phyloP scores from a whole-genome alignment of 805 yeast species.

The Metschnikowia gelsemii region DNA sequence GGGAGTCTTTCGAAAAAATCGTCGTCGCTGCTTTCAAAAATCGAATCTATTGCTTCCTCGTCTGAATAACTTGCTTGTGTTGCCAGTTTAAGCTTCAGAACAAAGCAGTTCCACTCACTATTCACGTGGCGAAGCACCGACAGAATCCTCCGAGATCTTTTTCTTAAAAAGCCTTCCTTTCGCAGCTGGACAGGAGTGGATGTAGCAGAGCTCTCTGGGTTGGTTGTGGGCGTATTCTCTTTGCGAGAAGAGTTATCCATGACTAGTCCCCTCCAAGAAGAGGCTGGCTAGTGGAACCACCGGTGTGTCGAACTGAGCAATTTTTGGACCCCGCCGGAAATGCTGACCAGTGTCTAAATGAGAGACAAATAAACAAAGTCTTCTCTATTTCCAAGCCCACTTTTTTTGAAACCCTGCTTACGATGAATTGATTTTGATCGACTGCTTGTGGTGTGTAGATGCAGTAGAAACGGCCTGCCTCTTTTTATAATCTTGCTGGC shows the following conservation, averaged over 20 bases:
- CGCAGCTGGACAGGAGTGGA: slow-evolving; percentile 10
- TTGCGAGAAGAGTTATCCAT: slow-evolving; percentile 17
- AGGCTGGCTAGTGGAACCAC: neutral
- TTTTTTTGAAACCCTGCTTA: too few species aligned
- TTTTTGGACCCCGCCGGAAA: neutral
- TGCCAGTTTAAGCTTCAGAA: slow-evolving; percentile 35
- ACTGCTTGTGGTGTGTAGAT: too few species aligned
- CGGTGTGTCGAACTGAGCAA: neutral
- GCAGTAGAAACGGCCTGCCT: too few species aligned
- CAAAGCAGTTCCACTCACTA: slow-evolving; percentile 37
- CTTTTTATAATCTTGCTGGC: too few species aligned
- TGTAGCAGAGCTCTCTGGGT: slow-evolving; percentile 14
- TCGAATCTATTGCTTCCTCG: slow-evolving; percentile 50
- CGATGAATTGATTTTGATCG: too few species aligned
- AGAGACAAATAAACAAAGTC: neutral
- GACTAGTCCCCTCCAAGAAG: slow-evolving; percentile 8
- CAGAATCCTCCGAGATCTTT: slow-evolving; percentile 20
- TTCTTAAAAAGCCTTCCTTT: slow-evolving; percentile 1
- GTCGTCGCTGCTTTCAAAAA: slow-evolving; percentile 44
- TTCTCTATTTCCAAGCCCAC: too few species aligned
- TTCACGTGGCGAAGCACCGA: slow-evolving; percentile 40
- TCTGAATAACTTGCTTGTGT: slow-evolving; percentile 51
- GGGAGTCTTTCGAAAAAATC: slow-evolving; percentile 30
- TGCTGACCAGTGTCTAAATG: too few species aligned
- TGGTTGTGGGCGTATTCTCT: slow-evolving; percentile 17